A percentile compares a stretch with the other conserved stretches of the same genome.
These are phyloP conservation scores for Arxiozyma heterogenica DNA, from an alignment of 1,139 yeast species.

Conservation along the genomic window DNA sequence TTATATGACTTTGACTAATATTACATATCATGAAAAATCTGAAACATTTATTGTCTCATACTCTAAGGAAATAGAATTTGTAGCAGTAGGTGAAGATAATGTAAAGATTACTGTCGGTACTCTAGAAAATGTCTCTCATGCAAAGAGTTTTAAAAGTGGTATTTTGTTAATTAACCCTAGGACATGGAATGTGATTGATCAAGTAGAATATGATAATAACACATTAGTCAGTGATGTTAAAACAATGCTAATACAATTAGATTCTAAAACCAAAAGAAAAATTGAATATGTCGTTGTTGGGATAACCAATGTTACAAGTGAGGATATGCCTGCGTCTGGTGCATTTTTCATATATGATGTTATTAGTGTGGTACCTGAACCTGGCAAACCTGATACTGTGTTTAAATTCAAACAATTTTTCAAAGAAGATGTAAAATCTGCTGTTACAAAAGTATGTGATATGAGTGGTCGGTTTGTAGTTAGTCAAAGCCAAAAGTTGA, in stretches of 20 bases:
- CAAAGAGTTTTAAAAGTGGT: slow-evolving; percentile 48
- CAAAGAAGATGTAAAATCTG: slow-evolving; percentile 74
- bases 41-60: slow-evolving; percentile 61
- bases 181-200: slow-evolving; percentile 72
- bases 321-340: slow-evolving; percentile 78
- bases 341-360: slow-evolving; percentile 66
- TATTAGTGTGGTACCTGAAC: slow-evolving; percentile 83
- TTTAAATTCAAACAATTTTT: slow-evolving; percentile 70
- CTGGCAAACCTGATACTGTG: slow-evolving; percentile 76
- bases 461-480: slow-evolving; percentile 77
- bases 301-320: slow-evolving; percentile 67
- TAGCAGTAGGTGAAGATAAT: slow-evolving; percentile 70
- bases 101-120: slow-evolving; percentile 48
- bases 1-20: slow-evolving; percentile 57
- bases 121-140: slow-evolving; percentile 43
- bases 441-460: slow-evolving; percentile 70
- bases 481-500: slow-evolving; percentile 80
- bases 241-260: slow-evolving; percentile 30
- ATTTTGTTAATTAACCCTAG: slow-evolving; percentile 62
- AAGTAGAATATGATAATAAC: slow-evolving; percentile 53
- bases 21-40: slow-evolving; percentile 66
- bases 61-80: slow-evolving; percentile 48
- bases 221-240: slow-evolving; percentile 44
- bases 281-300: slow-evolving; percentile 74
- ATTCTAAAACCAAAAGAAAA: slow-evolving; percentile 46